Evolutionary conservation across 2,329 filamentous ascomycete genomes (phyloP).

Genomic region (Cladosporium sp.): DNA sequence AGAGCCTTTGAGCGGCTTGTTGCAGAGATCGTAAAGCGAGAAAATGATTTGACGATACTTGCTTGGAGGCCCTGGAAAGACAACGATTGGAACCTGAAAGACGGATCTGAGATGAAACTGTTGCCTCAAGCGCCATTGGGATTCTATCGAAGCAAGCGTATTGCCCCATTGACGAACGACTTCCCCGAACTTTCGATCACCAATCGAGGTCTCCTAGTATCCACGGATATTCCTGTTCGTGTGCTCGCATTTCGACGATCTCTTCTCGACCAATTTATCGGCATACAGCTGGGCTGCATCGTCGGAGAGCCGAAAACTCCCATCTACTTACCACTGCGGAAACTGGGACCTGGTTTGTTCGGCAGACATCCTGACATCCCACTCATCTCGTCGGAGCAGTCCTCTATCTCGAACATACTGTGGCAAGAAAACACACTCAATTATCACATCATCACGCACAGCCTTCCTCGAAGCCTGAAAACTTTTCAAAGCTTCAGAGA

Average conservation of each 20-base stretch:
- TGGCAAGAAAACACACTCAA: not conserved
- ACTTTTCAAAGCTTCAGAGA: not conserved
- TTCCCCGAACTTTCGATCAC: too few relatives aligned
- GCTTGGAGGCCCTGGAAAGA: too few relatives aligned
- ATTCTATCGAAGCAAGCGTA: not conserved
- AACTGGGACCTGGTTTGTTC: not conserved
- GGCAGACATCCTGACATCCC: not conserved
- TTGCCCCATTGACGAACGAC: too few relatives aligned
- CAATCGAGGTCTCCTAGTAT: too few relatives aligned
- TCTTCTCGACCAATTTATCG: too few relatives aligned
- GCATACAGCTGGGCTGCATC: too few relatives aligned
- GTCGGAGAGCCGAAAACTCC: too few relatives aligned
- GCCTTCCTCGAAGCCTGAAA: not conserved
- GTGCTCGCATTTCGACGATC: too few relatives aligned
- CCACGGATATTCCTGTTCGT: too few relatives aligned
- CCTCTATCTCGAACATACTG: not conserved
- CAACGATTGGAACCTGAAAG: too few relatives aligned
- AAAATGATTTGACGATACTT: slow-evolving; percentile 18
- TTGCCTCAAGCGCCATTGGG: not conserved
- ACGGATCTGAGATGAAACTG: not conserved
- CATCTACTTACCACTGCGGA: too few relatives aligned
- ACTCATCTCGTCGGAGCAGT: not conserved
- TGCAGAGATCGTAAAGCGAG: slow-evolving; percentile 17
- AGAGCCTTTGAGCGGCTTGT: slow-evolving; percentile 20
- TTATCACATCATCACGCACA: not conserved